Evolutionary conservation across 2,329 filamentous ascomycete genomes (phyloP), one percentile per base, ranked within the genome.

Genomic region (Escovopsis sp.): DNA sequence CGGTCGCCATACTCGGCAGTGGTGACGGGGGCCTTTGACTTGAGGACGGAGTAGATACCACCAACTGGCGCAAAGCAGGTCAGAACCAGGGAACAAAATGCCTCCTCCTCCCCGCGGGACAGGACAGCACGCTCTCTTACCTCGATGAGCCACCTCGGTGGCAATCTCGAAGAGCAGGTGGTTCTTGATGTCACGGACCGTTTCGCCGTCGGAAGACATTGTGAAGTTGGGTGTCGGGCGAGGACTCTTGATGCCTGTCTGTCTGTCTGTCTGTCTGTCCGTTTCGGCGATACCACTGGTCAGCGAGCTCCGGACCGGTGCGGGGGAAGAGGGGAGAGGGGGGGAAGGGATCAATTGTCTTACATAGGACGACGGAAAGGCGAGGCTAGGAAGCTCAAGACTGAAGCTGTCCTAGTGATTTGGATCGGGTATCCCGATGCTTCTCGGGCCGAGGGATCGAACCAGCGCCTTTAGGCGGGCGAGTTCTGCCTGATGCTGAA

Each of bases 21-120:
- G 36, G 91, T 96, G 48, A 96, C 91, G 40, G 91, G 89, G 33
- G 91, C 89, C 66, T 98, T 98, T 48, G 91, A 98, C 66, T 98
- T 98, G 66, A 98, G 80, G 51, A 98, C 91, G 12, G 89, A 96
- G 72, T 98, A 98, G 67, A 98, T 98, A 55, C 91, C 91, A 58
- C 91, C 91, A 48, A 98, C 91, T 93, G 38, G 35, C 36, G 30
- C 19, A 39, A 41, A n/a, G 32, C 19, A 32, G 11, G 33, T 46
- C 35, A 42, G 36, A 34, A 30, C 33, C 12, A 32, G 28, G 11
- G 28, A 32, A 4, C 28, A 9, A 4, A 38, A 33, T 23, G 26
- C 39, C 38, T 40, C 28, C 36, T 41, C 26, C n/a, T 40, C 36
- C 33, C 36, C 40, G 40, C 36, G 15, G 28, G 23, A 30, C 41